A percentile compares a stretch with the other conserved stretches of the same genome.
Evolutionary conservation across 75 land plant species (phyloP).

Genomic region (Chamaecyparis obtusa): DNA sequence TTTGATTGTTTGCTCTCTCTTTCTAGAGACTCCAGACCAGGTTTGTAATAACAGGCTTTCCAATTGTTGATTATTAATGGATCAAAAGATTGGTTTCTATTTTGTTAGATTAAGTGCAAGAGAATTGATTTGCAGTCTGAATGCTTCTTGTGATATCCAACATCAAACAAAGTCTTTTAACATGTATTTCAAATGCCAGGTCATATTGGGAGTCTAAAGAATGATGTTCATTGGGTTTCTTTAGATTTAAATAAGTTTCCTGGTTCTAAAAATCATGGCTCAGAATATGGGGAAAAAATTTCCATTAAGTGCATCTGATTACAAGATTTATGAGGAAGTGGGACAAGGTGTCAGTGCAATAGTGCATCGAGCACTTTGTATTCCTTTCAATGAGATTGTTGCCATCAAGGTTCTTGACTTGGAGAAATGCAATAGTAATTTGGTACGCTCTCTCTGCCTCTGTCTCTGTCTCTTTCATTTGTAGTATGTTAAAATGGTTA

Average conservation of each 20-base stretch:
- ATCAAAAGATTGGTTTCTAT: background rate
- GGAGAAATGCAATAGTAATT: constrained; percentile 49
- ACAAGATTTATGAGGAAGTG: constrained; percentile 50
- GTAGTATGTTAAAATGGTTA: background rate
- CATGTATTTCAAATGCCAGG: background rate
- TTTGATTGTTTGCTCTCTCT: background rate
- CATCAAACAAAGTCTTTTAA: background rate
- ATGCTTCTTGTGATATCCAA: background rate
- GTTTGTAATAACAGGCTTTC: background rate
- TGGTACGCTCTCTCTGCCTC: constrained; percentile 31
- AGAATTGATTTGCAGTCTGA: background rate
- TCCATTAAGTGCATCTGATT: constrained; percentile 44
- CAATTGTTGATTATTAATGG: background rate
- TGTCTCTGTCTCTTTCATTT: background rate
- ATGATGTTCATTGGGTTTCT: constrained; percentile 6
- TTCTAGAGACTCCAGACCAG: constrained; percentile 2
- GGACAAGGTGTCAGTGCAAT: constrained; percentile 69
- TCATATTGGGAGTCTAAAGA: constrained; percentile 4
- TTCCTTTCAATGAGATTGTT: constrained; percentile 60
- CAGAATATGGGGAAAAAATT: constrained; percentile 23
- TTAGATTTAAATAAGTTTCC: background rate
- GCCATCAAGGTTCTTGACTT: constrained; percentile 68
- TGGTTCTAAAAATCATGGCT: background rate
- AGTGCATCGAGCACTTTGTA: constrained; percentile 56
- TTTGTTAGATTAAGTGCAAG: background rate